Evolutionary conservation across 768 basidiomycete species (phyloP), one percentile per base, ranked within the genome.

Genomic region (Panaeolus cyanescens): DNA sequence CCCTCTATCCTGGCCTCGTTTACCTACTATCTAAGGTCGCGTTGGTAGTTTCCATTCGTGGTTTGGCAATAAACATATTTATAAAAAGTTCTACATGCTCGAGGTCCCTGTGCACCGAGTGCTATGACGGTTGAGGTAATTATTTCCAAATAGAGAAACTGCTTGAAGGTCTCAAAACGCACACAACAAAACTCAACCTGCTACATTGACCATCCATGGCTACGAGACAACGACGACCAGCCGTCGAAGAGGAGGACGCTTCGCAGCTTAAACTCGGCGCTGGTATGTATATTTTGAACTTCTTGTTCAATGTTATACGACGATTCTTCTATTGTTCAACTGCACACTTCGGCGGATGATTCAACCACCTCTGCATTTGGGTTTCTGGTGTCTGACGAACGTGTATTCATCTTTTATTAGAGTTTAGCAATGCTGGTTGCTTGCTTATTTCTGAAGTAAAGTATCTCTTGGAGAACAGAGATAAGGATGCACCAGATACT

Each of bases 361-460:
- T 42, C 2, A 3, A 10, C 42, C 31, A 39, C 12, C 22, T 31
- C 6, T 57, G 15, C 2, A 1, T 31, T 20, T 15, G 19, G n/a
- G n/a, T n/a, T 31, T 20, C 32, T 19, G 1, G 6, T 30, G 32
- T 25, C 59, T 59, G 32, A 54, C 56, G n/a, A n/a, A n/a, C n/a
- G 9, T 30, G 17, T 13, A 5, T 57, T 54, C 17, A 34, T 37
- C 17, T 30, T 4, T 57, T 37, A 30, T 15, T 64, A 93, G 94
- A 93, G 71, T 96, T 96, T 78, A 93, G 93, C 78, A 93, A 94
- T 64, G 91, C 91, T 5, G 93, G 92, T 80, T 94, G 92, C 74
- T 74, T 96, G 70, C 83, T 95, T 67, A 94, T 96, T 62, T 94
- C 93, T 1, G 95, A 96, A 71, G 95, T 96, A 72, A 93, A 93